Conservation (phyloP, 805 yeast species). For the Kuraishia piskuri region DNA sequence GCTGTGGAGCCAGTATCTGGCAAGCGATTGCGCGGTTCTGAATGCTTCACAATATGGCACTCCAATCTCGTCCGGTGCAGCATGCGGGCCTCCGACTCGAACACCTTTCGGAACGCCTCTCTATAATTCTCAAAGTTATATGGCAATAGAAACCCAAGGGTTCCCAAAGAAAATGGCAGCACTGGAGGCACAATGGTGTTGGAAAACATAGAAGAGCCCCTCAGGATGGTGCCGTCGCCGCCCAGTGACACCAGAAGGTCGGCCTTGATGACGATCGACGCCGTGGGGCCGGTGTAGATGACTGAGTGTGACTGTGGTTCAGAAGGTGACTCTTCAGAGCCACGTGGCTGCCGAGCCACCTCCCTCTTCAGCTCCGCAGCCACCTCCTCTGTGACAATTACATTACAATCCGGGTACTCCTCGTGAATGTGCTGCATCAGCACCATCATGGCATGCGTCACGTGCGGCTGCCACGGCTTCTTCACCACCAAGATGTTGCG, state of each 20-base stretch:
- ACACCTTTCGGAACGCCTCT: slow-evolving; percentile 57
- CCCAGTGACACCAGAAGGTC: slow-evolving; percentile 84
- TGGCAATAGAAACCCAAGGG: slow-evolving; percentile 83
- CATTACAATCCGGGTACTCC: slow-evolving; percentile 62
- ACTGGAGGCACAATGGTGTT: slow-evolving; percentile 79
- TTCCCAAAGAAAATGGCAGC: slow-evolving; percentile 80
- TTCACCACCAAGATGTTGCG: slow-evolving; percentile 74
- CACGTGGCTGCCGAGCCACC: slow-evolving; percentile 13
- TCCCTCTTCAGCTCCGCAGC: slow-evolving; percentile 49
- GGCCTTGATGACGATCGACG: slow-evolving; percentile 54
- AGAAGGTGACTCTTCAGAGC: not conserved
- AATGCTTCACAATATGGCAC: slow-evolving; percentile 54
- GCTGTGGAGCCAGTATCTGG: slow-evolving; percentile 2
- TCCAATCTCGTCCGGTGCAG: slow-evolving; percentile 72
- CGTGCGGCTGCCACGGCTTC: slow-evolving; percentile 70
- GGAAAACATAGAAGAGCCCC: slow-evolving; percentile 75
- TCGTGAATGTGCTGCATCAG: slow-evolving; percentile 55
- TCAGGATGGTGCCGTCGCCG: slow-evolving; percentile 92
- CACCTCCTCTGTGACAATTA: slow-evolving; percentile 69
- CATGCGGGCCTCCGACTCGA: slow-evolving; percentile 60
- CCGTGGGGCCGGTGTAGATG: slow-evolving; percentile 49
- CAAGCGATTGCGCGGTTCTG: slow-evolving; percentile 2
- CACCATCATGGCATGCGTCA: slow-evolving; percentile 54
- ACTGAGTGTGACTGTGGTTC: slow-evolving; percentile 15
- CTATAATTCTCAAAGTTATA: slow-evolving; percentile 63